Conservation (phyloP, 352 stramenopile species). For the Peronosclerospora sorghi region DNA sequence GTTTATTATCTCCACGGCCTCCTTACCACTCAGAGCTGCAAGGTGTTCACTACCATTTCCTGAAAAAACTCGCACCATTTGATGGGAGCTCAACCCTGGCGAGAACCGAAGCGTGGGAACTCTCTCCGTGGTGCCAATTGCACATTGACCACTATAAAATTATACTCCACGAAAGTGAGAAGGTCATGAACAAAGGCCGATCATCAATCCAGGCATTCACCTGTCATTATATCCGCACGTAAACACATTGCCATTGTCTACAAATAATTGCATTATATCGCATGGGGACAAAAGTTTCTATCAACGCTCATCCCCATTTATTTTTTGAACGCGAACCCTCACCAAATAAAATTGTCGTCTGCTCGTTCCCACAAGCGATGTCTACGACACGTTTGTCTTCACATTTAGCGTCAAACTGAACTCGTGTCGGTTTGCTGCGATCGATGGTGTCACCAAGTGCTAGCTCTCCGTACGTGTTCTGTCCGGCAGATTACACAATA, state of each 20-base stretch:
- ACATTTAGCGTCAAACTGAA: slow-evolving; percentile 20
- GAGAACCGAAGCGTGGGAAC: slow-evolving; percentile 42
- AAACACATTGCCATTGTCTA: slow-evolving; percentile 72
- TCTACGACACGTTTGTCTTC: slow-evolving; percentile 47
- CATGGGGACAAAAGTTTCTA: not conserved
- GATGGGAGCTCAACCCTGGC: slow-evolving; percentile 40
- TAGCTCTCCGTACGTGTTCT: slow-evolving; percentile 91
- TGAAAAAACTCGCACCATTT: slow-evolving; percentile 66
- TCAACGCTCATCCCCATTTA: not conserved
- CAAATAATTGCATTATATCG: not conserved
- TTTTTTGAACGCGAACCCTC: not conserved
- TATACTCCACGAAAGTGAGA: not conserved
- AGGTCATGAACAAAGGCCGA: not conserved
- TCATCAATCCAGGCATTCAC: slow-evolving; percentile 17
- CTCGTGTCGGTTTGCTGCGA: slow-evolving; percentile 39
- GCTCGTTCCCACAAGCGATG: slow-evolving; percentile 85
- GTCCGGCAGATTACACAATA: not conserved
- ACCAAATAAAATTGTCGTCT: slow-evolving; percentile 80
- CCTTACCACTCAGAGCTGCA: slow-evolving; percentile 59
- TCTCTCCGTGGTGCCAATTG: slow-evolving; percentile 68
- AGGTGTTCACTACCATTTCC: slow-evolving; percentile 91
- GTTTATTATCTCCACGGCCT: not conserved
- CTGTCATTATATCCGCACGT: slow-evolving; percentile 90
- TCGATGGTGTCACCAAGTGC: slow-evolving; percentile 71
- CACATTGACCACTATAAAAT: slow-evolving; percentile 81